Base-by-base conservation (phyloP, 1,284 basidiomycete species). In the Cerioporus squamosus region DNA sequence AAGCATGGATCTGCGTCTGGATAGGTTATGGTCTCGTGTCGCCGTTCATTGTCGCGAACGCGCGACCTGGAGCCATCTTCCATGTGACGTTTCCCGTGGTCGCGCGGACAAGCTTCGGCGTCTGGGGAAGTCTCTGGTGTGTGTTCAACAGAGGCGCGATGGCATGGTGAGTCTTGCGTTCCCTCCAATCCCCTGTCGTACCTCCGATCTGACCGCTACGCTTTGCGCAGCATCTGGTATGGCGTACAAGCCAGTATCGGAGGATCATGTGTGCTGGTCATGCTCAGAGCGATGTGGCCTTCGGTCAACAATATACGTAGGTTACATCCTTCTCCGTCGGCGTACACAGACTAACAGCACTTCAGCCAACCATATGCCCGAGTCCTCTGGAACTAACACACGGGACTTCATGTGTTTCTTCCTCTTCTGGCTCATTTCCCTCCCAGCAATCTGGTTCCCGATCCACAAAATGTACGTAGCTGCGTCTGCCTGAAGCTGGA, bases 71-170 rank as follows among this genome's bases (percentile, higher is more conserved):
- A 49, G 89, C 90, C 3, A 79, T 90, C n/a, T 87, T 87, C 68
- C 90, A 92, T 69, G 75, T 93, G 67, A 90, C 87, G 8, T 95
- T 95, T 74, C 92, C 92, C 1, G 87, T 93, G 29, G 88, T 93
- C 18, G 82, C 84, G 23, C 81, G 90, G 36, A 86, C 85, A 14
- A 89, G 86, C 54, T 95, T 94, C 69, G 93, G 93, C 15, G 71
- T 93, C n/a, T 92, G 86, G 77, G 92, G 92, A 14, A 87, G 86
- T 50, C 71, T 93, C 44, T 94, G 93, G 93, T 89, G 90, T 56
- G 84, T 90, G 1, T 88, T 95, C 73, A 92, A 92, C 74, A 82
- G 92, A 23, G 87, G 85, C 36, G 88, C 78, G 7, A 93, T 92
- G 87, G 86, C 89, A 18, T 89, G 87, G 81, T 91, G 52, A 72